These are phyloP conservation scores for Tricholoma saponaceum DNA, from an alignment of 768 basidiomycete genomes.

Conservation along the genomic window DNA sequence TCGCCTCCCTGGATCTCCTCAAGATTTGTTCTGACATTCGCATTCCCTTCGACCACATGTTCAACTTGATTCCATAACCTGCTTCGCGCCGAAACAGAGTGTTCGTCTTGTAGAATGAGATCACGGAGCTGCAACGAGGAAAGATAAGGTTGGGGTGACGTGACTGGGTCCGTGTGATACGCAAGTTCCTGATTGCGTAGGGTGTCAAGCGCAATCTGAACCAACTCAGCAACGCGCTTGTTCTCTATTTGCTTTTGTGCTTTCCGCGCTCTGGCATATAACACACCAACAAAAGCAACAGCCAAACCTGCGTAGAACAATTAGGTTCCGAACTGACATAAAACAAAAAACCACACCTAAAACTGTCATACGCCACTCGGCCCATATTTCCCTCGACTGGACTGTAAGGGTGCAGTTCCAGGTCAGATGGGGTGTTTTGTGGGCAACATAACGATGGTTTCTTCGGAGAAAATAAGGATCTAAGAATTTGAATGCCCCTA, in stretches of 20 bases:
- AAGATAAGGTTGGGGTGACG: constrained; percentile 68
- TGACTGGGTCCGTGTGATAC: constrained; percentile 79
- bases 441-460: constrained; percentile 71
- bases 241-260: constrained; percentile 53
- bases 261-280: constrained; percentile 29
- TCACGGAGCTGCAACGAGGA: constrained; percentile 88
- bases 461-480: constrained; percentile 30
- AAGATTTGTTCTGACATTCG: constrained; percentile 82
- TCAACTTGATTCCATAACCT: constrained; percentile 83
- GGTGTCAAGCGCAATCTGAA: constrained; percentile 74
- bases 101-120: constrained; percentile 76
- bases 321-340: constrained; percentile 2
- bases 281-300: constrained; percentile 3
- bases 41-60: constrained; percentile 82
- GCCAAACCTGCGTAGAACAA: constrained; percentile 4
- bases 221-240: constrained; percentile 66
- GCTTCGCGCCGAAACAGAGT: constrained; percentile 60
- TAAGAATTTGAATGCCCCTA: constrained; percentile 9
- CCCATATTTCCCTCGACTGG: constrained; percentile 63
- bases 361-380: constrained; percentile 60
- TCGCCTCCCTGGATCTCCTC: constrained; percentile 85
- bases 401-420: constrained; percentile 66
- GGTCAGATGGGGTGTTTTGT: constrained; percentile 63
- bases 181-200: constrained; percentile 80
- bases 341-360: constrained; percentile 43